These are phyloP conservation scores for Caloboletus firmus DNA, from an alignment of 1,284 basidiomycete genomes.

Conservation along the genomic window DNA sequence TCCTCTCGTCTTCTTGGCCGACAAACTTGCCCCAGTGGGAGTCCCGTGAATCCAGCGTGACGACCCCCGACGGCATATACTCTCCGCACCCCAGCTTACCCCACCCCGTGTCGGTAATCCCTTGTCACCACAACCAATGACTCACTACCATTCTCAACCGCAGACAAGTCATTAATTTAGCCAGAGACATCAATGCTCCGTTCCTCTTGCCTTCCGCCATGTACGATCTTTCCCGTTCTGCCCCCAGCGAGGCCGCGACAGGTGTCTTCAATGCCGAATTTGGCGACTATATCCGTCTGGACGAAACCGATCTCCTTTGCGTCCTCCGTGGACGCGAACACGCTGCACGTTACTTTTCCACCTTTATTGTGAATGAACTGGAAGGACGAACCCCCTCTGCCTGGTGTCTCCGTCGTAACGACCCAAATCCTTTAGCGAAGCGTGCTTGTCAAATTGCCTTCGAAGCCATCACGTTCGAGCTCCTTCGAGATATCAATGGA, in stretches of 20 bases:
- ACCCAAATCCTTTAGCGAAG: slow-evolving; percentile 43
- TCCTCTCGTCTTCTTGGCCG: slow-evolving; percentile 57
- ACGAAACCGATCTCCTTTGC: slow-evolving; percentile 52
- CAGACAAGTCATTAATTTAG: slow-evolving; percentile 47
- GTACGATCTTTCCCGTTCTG: slow-evolving; percentile 52
- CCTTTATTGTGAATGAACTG: slow-evolving; percentile 68
- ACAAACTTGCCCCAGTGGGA: slow-evolving; percentile 61
- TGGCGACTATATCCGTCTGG: slow-evolving; percentile 38
- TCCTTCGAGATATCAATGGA: slow-evolving; percentile 70
- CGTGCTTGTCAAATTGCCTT: slow-evolving; percentile 67
- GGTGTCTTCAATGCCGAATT: slow-evolving; percentile 34
- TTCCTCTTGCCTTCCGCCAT: slow-evolving; percentile 50
- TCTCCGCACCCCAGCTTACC: slow-evolving; percentile 53
- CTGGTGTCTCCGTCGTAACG: slow-evolving; percentile 49
- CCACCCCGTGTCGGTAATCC: slow-evolving; percentile 58
- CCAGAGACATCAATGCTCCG: slow-evolving; percentile 39
- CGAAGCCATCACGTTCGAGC: slow-evolving; percentile 67
- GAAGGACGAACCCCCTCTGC: slow-evolving; percentile 57
- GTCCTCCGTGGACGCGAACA: slow-evolving; percentile 68
- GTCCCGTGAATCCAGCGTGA: slow-evolving; percentile 53
- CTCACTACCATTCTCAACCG: slow-evolving; percentile 25
- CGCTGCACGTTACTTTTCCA: slow-evolving; percentile 67
- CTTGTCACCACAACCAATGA: slow-evolving; percentile 1
- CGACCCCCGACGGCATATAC: slow-evolving; percentile 50
- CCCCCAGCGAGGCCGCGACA: slow-evolving; percentile 42